phyloP scores from a whole-genome alignment of 371 early-diverging fungal genomes.

The Coemansia sp. region DNA sequence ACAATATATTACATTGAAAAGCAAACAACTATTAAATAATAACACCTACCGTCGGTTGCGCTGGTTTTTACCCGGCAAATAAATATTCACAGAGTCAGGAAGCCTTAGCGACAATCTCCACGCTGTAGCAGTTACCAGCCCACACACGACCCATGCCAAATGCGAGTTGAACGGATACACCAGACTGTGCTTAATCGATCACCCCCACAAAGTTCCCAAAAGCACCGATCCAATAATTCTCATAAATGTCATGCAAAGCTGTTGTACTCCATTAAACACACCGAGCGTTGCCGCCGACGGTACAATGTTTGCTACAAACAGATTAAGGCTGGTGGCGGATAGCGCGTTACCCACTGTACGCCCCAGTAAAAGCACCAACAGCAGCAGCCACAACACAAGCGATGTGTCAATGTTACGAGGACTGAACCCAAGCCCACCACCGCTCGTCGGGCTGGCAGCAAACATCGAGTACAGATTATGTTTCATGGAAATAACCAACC shows the following conservation, averaged over 20 bases:
- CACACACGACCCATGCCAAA: slow-evolving; percentile 37
- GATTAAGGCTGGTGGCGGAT: slow-evolving; percentile 38
- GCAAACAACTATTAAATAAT: no score
- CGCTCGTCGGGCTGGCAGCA: slow-evolving; percentile 54
- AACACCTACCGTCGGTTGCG: no score
- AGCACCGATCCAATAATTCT: slow-evolving; percentile 36
- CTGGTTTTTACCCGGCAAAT: not conserved
- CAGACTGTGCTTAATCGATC: slow-evolving; percentile 35
- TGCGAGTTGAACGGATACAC: slow-evolving; percentile 45
- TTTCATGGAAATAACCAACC: slow-evolving; percentile 68
- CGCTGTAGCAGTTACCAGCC: not conserved
- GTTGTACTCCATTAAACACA: slow-evolving; percentile 47
- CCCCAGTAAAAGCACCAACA: slow-evolving; percentile 17
- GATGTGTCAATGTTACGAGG: slow-evolving; percentile 58
- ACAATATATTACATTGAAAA: no score
- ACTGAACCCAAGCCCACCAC: slow-evolving; percentile 63
- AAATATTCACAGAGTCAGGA: slow-evolving; percentile 31
- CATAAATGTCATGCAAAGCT: slow-evolving; percentile 27
- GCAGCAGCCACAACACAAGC: slow-evolving; percentile 50
- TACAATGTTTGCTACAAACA: slow-evolving; percentile 43
- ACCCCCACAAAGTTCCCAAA: slow-evolving; percentile 35
- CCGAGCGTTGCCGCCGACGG: slow-evolving; percentile 38
- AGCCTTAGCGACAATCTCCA: slow-evolving; percentile 6
- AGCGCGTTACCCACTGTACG: slow-evolving; percentile 17
- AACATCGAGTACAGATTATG: slow-evolving; percentile 73